These are phyloP conservation scores for Endocalyx cinctus DNA, from an alignment of 2,329 filamentous ascomycete genomes.

Conservation along the genomic window DNA sequence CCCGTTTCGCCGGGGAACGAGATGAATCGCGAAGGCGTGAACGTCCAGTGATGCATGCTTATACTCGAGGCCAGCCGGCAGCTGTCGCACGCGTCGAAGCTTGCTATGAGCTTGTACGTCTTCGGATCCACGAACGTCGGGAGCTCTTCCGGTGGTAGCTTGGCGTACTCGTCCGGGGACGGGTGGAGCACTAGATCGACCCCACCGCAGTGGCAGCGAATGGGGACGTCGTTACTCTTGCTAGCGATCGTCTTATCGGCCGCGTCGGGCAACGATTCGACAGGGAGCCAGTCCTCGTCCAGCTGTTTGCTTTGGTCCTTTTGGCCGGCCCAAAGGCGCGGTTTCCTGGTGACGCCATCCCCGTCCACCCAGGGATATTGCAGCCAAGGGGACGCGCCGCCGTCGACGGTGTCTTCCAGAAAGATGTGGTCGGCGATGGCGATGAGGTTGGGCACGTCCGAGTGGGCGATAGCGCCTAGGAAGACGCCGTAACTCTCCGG, in stretches of 20 bases:
- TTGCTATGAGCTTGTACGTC: constrained; percentile 34
- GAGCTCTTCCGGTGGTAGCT: constrained; percentile 23
- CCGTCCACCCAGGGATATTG: constrained; percentile 28
- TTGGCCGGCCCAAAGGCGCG: constrained; percentile 22
- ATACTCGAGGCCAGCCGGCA: constrained; percentile 38
- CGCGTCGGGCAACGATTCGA: constrained; percentile 5
- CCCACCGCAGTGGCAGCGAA: constrained; percentile 44
- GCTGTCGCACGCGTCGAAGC: constrained; percentile 42
- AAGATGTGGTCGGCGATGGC: constrained; percentile 35
- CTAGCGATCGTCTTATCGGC: constrained; percentile 13
- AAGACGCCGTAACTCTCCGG: constrained; percentile 26
- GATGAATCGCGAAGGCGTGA: no score
- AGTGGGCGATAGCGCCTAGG: constrained; percentile 33
- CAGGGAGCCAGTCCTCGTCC: constrained; percentile 25
- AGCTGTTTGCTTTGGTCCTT: constrained; percentile 22
- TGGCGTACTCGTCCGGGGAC: constrained; percentile 23
- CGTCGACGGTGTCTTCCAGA: constrained; percentile 47
- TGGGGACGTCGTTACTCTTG: constrained; percentile 23
- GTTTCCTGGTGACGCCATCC: no score
- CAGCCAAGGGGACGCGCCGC: constrained; percentile 45
- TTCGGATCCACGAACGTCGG: constrained; percentile 39
- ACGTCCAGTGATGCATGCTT: constrained; percentile 44
- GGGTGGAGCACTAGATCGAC: constrained; percentile 36
- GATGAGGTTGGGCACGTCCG: constrained; percentile 24
- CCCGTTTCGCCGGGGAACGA: no score